phyloP scores from a whole-genome alignment of 2,329 filamentous ascomycete species.

The Claviceps spartinae region DNA sequence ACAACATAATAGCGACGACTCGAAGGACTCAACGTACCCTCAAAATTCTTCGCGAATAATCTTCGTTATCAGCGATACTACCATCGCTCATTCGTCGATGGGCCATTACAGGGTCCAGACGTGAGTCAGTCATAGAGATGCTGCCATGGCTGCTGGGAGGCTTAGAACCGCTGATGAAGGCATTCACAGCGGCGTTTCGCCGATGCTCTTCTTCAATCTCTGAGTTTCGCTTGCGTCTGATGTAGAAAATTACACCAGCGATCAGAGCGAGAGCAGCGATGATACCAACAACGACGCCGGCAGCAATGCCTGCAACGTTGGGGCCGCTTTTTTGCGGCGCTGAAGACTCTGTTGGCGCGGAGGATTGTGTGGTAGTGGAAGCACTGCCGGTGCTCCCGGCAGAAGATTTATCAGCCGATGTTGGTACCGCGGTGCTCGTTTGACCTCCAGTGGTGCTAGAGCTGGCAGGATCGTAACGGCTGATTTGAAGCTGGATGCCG shows the following conservation, averaged over 20 bases:
- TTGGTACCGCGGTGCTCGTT: neutral
- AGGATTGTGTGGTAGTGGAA: constrained; percentile 8
- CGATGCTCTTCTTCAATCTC: constrained; percentile 76
- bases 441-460: constrained; percentile 4
- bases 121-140: constrained; percentile 64
- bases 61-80: constrained; percentile 92
- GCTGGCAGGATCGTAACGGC: constrained; percentile 15
- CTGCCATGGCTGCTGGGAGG: constrained; percentile 49
- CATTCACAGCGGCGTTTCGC: constrained; percentile 64
- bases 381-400: constrained; percentile 6
- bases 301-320: constrained; percentile 77
- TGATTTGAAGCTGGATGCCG: constrained; percentile 28
- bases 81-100: constrained; percentile 80
- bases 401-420: constrained; percentile 12
- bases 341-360: constrained; percentile 9
- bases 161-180: constrained; percentile 55
- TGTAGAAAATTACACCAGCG: constrained; percentile 58
- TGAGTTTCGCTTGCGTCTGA: constrained; percentile 62
- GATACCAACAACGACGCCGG: constrained; percentile 75
- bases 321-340: constrained; percentile 25
- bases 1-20: neutral
- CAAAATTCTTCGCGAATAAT: constrained; percentile 90
- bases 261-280: constrained; percentile 51
- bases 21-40: constrained; percentile 48
- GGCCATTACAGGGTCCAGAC: constrained; percentile 76